phyloP scores from a whole-genome alignment of 331 rosid species.

The Telfairia occidentalis region DNA sequence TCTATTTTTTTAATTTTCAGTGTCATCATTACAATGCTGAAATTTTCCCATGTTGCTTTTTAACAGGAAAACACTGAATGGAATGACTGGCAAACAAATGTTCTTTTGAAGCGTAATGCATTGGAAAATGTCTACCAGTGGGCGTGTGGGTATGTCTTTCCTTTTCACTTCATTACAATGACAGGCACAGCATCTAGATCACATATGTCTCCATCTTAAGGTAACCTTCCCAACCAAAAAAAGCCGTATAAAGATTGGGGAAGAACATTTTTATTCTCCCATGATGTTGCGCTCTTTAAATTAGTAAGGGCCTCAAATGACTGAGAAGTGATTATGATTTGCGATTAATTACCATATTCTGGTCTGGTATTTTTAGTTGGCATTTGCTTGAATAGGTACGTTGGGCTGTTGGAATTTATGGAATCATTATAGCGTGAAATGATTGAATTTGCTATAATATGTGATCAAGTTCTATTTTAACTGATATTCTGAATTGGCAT shows the following conservation, averaged over 20 bases:
- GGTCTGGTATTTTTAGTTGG: background rate
- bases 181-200: slow-evolving; percentile 1
- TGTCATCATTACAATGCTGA: background rate
- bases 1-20: background rate
- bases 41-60: slow-evolving; percentile 5
- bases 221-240: background rate
- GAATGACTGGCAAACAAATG: slow-evolving; percentile 64
- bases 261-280: background rate
- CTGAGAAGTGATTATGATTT: background rate
- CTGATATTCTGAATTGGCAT: background rate
- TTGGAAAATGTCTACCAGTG: slow-evolving; percentile 88
- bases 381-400: background rate
- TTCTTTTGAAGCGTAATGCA: slow-evolving; percentile 57
- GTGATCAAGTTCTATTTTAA: background rate
- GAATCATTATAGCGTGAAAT: background rate
- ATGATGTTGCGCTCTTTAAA: background rate
- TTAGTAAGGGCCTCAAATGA: background rate
- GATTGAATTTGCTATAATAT: background rate
- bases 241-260: background rate
- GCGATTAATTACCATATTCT: background rate
- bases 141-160: slow-evolving; percentile 89
- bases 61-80: slow-evolving; percentile 72
- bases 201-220: background rate
- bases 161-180: background rate
- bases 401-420: background rate